These are phyloP conservation scores for Epichloe glyceriae DNA, from an alignment of 2,329 filamentous ascomycete genomes.

Conservation along the genomic window DNA sequence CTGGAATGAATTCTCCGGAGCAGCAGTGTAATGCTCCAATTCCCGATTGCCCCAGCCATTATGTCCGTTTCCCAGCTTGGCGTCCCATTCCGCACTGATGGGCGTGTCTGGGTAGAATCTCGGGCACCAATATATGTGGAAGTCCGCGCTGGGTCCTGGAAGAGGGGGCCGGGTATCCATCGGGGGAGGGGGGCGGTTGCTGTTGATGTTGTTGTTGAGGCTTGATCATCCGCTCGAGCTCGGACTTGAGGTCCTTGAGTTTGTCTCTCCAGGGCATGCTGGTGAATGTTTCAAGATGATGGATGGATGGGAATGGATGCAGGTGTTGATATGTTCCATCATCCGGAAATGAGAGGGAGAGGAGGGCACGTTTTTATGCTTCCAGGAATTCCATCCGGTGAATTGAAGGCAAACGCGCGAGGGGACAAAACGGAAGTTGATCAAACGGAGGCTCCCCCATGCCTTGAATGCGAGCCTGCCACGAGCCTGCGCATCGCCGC, in stretches of 20 bases:
- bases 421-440: neutral
- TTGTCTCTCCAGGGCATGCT: constrained; percentile 25
- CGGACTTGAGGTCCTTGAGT: constrained; percentile 25
- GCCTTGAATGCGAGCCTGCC: neutral
- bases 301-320: neutral
- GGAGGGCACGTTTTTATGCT: no score
- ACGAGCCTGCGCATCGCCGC: no score
- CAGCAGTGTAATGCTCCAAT: constrained; percentile 41
- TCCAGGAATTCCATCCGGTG: no score
- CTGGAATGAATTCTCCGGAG: constrained; percentile 39
- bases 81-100: constrained; percentile 37
- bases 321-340: neutral
- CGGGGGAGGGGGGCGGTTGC: constrained; percentile 9
- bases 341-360: no score
- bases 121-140: constrained; percentile 36
- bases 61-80: constrained; percentile 40
- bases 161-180: constrained; percentile 8
- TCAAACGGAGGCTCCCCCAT: neutral
- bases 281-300: no score
- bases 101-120: constrained; percentile 32
- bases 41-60: constrained; percentile 51
- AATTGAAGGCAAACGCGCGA: neutral
- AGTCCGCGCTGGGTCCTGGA: constrained; percentile 6
- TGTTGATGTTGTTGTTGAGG: constrained; percentile 7
- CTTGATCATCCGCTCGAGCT: constrained; percentile 23